These are phyloP conservation scores for Hyparrhenia diplandra DNA, from an alignment of 176 grass and related monocot genomes.

Conservation along the genomic window DNA sequence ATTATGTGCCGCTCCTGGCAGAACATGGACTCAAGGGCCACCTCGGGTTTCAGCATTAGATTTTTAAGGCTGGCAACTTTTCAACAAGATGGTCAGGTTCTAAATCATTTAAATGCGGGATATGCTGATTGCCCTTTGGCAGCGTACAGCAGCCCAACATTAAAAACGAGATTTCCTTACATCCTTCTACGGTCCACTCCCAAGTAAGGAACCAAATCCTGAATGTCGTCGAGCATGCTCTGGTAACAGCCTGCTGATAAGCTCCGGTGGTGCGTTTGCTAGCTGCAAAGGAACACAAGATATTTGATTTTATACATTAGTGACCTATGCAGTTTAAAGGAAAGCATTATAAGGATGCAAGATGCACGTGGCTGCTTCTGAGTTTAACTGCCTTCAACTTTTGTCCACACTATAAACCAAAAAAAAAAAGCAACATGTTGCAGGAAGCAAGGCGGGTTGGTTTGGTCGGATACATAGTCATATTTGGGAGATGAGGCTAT, in stretches of 20 bases:
- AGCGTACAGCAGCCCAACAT: background rate
- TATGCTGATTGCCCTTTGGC: slow-evolving; percentile 15
- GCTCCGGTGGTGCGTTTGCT: slow-evolving; percentile 41
- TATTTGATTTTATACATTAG: background rate
- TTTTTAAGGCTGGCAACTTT: background rate
- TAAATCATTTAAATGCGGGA: slow-evolving; percentile 26
- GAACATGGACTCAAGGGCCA: background rate
- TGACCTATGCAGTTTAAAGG: background rate
- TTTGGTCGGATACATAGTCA: too few relatives aligned
- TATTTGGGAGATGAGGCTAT: too few relatives aligned
- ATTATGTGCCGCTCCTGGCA: background rate
- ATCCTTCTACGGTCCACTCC: slow-evolving; percentile 25
- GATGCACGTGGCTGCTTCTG: background rate
- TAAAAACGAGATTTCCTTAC: background rate
- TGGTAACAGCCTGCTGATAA: slow-evolving; percentile 60
- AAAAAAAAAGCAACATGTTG: too few relatives aligned
- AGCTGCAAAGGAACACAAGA: slow-evolving; percentile 44
- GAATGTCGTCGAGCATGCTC: slow-evolving; percentile 53
- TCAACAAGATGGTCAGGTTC: slow-evolving; percentile 46
- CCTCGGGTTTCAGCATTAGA: slow-evolving; percentile 1
- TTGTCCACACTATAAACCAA: too few relatives aligned
- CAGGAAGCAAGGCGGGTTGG: too few relatives aligned
- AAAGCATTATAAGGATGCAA: background rate
- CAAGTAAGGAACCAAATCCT: slow-evolving; percentile 36
- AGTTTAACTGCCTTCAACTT: background rate